These are phyloP conservation scores for Mortierella sp. DNA, from an alignment of 371 early-diverging fungal genomes.

Conservation along the genomic window DNA sequence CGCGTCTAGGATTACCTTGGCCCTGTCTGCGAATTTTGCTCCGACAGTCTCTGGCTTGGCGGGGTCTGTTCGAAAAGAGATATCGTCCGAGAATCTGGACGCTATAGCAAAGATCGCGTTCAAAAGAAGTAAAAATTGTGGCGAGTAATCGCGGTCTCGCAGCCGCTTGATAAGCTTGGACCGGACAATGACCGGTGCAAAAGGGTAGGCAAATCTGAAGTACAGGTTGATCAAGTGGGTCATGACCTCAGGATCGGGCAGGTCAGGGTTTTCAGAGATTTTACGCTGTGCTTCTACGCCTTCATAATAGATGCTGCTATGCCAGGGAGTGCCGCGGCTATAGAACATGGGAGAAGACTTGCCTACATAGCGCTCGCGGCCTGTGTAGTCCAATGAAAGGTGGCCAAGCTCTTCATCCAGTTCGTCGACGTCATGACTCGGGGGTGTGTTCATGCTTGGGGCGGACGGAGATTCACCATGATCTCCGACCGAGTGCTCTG, in stretches of 20 bases:
- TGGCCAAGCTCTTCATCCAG: conserved; percentile 49
- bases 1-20: conserved; percentile 48
- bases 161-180: conserved; percentile 60
- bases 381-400: conserved; percentile 29
- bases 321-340: conserved; percentile 4
- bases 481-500: conserved; percentile 30
- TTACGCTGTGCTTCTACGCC: conserved; percentile 14
- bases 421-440: conserved; percentile 26
- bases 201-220: conserved; percentile 65
- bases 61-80: conserved; percentile 45
- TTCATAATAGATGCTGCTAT: conserved; percentile 5
- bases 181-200: conserved; percentile 67
- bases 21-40: conserved; percentile 35
- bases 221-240: conserved; percentile 54
- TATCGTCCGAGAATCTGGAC: conserved; percentile 56
- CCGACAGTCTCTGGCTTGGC: conserved; percentile 51
- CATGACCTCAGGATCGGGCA: conserved; percentile 47
- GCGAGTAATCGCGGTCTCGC: conserved; percentile 49
- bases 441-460: conserved; percentile 20
- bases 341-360: conserved; percentile 50
- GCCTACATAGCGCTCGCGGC: conserved; percentile 48
- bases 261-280: conserved; percentile 31
- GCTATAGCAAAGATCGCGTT: conserved; percentile 64
- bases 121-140: conserved; percentile 56
- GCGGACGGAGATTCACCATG: conserved; percentile 8